phyloP scores from a whole-genome alignment of 1,139 yeast species.

The Suhomyces ambrosiae region DNA sequence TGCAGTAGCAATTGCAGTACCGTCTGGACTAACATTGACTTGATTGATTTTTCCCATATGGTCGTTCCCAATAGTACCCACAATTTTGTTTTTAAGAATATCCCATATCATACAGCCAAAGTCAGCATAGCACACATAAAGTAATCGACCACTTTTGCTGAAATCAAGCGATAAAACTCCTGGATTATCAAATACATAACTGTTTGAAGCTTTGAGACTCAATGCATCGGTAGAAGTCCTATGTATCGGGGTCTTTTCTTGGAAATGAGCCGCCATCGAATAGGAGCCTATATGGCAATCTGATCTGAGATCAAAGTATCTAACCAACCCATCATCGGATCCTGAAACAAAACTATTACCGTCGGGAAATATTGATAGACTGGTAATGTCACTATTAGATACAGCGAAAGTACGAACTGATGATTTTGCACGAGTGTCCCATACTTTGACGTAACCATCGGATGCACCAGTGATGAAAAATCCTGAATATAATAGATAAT shows the following conservation, averaged over 20 bases:
- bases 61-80: conserved; percentile 58
- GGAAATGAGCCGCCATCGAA: conserved; percentile 31
- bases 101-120: conserved; percentile 82
- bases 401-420: conserved; percentile 64
- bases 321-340: conserved; percentile 76
- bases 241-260: conserved; percentile 2
- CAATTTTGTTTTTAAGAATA: conserved; percentile 60
- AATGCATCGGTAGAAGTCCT: conserved; percentile 20
- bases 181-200: conserved; percentile 47
- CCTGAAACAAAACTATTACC: conserved; percentile 72
- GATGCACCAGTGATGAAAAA: conserved; percentile 73
- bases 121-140: conserved; percentile 78
- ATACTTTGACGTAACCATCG: conserved; percentile 69
- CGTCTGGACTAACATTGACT: conserved; percentile 72
- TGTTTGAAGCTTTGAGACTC: background rate
- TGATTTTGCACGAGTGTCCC: conserved; percentile 64
- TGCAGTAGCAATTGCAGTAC: conserved; percentile 69
- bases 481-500: conserved; percentile 20
- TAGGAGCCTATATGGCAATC: conserved; percentile 69
- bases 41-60: conserved; percentile 65
- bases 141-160: conserved; percentile 72
- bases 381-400: conserved; percentile 67
- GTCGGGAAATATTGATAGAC: conserved; percentile 68
- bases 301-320: conserved; percentile 74
- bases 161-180: conserved; percentile 75